phyloP scores from a whole-genome alignment of 768 basidiomycete species.

The Austroboletus eburneus region DNA sequence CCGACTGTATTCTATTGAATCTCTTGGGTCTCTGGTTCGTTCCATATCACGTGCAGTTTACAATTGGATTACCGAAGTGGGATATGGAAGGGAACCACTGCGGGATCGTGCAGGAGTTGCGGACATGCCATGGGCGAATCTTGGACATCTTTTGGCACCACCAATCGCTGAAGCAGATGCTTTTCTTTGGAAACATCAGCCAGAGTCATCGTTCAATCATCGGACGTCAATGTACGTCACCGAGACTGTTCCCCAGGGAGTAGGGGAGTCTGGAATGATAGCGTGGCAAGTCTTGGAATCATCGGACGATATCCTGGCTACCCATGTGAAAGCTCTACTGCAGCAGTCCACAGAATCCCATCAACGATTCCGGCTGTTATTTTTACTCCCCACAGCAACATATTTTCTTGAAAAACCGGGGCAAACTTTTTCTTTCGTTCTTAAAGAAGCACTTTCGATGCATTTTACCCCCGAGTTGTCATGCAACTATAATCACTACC shows the following conservation, averaged over 20 bases:
- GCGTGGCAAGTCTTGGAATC: too few relatives aligned
- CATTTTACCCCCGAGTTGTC: not conserved
- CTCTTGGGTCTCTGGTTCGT: too few relatives aligned
- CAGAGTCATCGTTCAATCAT: too few relatives aligned
- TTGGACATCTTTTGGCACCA: not conserved
- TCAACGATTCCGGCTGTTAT: not conserved
- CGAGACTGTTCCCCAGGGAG: too few relatives aligned
- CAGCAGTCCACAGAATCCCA: not conserved
- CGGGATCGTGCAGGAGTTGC: not conserved
- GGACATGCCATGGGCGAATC: not conserved
- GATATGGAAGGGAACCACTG: not conserved
- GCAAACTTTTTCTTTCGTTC: not conserved
- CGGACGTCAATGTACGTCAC: not conserved
- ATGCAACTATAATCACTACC: not conserved
- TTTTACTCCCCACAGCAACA: not conserved
- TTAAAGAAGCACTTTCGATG: not conserved
- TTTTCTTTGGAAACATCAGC: too few relatives aligned
- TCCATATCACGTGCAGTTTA: not conserved
- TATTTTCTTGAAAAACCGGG: not conserved
- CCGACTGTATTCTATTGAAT: too few relatives aligned
- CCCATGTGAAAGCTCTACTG: not conserved
- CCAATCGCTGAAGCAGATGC: not conserved
- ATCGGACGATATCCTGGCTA: too few relatives aligned
- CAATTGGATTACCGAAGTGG: not conserved
- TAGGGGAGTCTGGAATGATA: too few relatives aligned